Percentiles rank a stretch among this genome's conserved stretches.
phyloP scores from a whole-genome alignment of 768 basidiomycete species.

The Gymnopilus dilepis region DNA sequence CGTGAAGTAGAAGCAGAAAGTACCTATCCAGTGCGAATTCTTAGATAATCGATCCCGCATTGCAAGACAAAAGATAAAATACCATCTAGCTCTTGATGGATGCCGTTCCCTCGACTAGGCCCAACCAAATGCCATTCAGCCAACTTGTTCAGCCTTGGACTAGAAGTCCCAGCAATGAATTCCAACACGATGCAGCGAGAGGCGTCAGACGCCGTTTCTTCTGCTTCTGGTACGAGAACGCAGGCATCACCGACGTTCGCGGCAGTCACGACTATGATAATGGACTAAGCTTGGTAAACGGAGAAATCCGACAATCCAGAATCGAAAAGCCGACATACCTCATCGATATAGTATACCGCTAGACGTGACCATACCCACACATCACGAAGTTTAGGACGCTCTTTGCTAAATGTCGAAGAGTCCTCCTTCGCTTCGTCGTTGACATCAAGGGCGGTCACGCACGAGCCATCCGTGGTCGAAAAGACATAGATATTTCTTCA shows the following conservation, averaged over 20 bases:
- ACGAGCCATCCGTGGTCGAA: conserved; percentile 54
- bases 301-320: conserved; percentile 13
- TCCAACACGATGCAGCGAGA: conserved; percentile 48
- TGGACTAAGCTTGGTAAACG: conserved; percentile 33
- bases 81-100: conserved; percentile 56
- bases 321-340: conserved; percentile 36
- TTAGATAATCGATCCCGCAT: conserved; percentile 19
- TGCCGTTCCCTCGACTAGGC: conserved; percentile 46
- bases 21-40: conserved; percentile 24
- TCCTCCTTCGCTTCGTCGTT: conserved; percentile 32
- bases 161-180: conserved; percentile 36
- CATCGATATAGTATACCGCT: conserved; percentile 40
- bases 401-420: conserved; percentile 35
- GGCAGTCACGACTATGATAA: conserved; percentile 53
- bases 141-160: conserved; percentile 47
- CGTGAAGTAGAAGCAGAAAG: conserved; percentile 46
- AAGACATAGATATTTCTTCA: conserved; percentile 61
- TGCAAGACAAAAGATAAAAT: background rate
- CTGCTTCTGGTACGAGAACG: conserved; percentile 33
- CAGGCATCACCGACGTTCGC: conserved; percentile 42
- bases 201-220: conserved; percentile 40
- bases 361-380: conserved; percentile 51
- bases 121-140: conserved; percentile 64
- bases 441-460: conserved; percentile 31
- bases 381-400: conserved; percentile 37